Evolutionary conservation across 139 green algal species (phyloP).

Genomic region (Micromonas commoda): DNA sequence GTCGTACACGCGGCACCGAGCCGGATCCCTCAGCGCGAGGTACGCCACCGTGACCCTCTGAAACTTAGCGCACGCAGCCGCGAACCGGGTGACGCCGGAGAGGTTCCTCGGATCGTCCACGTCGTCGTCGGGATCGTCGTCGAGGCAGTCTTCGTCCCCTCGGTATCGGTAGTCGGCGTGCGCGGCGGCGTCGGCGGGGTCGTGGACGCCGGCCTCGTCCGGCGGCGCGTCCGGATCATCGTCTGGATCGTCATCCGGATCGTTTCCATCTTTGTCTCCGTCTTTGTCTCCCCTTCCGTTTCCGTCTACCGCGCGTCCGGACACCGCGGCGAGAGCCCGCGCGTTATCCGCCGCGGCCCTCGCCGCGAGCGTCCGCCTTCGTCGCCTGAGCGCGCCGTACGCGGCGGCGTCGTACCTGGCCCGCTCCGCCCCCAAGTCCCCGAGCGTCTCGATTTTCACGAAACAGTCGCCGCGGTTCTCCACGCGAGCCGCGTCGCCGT

Average conservation of each 20-base stretch:
- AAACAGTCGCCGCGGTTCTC: background rate
- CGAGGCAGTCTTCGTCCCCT: background rate
- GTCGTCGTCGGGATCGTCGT: background rate
- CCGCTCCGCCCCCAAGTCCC: background rate
- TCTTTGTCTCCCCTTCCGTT: too few relatives aligned
- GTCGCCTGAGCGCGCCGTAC: background rate
- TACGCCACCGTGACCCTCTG: slow-evolving; percentile 1
- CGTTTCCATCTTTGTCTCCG: background rate
- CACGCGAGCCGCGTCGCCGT: background rate
- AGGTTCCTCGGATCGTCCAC: background rate
- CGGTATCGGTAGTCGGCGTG: background rate
- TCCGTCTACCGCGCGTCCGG: too few relatives aligned
- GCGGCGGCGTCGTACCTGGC: background rate
- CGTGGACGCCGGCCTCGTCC: too few relatives aligned
- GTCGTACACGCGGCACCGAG: background rate
- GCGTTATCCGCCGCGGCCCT: background rate
- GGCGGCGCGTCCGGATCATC: too few relatives aligned
- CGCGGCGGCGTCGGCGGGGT: too few relatives aligned
- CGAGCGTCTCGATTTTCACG: background rate
- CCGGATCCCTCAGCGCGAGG: background rate
- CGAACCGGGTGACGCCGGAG: background rate
- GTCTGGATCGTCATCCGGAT: background rate
- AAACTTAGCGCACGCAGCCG: background rate
- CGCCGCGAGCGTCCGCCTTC: background rate
- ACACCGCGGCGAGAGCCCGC: background rate